phyloP scores from a whole-genome alignment of 257 asterid species.

The Solanum chilense region DNA sequence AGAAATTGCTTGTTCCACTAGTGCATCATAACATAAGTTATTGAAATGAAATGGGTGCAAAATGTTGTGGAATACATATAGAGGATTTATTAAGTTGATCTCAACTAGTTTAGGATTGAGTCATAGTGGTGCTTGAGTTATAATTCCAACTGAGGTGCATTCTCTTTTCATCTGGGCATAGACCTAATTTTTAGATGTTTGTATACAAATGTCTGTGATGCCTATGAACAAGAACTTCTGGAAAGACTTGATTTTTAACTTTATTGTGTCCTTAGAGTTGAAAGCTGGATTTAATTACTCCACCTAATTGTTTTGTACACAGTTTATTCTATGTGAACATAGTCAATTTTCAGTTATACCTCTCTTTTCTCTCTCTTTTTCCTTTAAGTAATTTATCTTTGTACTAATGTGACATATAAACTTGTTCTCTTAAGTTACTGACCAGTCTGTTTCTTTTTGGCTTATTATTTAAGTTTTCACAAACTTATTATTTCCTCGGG shows the following conservation, averaged over 20 bases:
- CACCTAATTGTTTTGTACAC: background rate
- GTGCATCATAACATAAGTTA: background rate
- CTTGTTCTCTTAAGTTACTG: background rate
- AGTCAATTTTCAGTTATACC: background rate
- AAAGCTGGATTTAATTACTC: background rate
- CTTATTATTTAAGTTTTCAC: background rate
- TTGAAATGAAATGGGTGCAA: background rate
- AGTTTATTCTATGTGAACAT: background rate
- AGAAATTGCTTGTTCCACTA: background rate
- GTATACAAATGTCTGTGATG: background rate
- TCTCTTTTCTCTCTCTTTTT: background rate
- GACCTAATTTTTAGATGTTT: background rate
- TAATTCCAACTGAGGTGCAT: background rate
- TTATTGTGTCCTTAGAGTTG: background rate
- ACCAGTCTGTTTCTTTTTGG: background rate
- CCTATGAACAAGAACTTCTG: background rate
- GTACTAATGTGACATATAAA: background rate
- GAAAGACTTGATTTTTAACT: background rate
- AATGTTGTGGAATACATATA: background rate
- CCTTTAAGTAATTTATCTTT: background rate
- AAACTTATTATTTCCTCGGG: background rate
- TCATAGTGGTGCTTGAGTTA: background rate
- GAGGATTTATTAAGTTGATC: background rate
- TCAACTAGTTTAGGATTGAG: background rate
- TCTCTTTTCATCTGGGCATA: background rate